phyloP scores from a whole-genome alignment of 2,329 filamentous ascomycete species.

The Colletotrichum sp. region DNA sequence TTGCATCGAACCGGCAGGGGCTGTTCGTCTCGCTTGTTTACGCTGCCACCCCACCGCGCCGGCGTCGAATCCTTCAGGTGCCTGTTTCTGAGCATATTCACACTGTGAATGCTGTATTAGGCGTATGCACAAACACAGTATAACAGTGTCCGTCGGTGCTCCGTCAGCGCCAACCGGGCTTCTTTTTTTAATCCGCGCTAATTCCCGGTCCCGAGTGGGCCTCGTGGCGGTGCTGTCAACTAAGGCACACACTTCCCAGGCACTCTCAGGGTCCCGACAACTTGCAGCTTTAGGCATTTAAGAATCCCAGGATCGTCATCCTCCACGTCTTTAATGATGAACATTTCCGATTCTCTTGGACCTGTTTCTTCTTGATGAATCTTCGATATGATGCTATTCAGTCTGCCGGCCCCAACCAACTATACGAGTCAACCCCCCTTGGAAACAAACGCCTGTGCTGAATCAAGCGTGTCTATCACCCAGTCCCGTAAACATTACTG shows the following conservation, averaged over 20 bases:
- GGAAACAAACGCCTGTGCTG: background rate
- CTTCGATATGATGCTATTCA: background rate
- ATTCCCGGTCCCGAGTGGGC: background rate
- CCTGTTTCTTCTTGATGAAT: background rate
- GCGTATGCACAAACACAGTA: background rate
- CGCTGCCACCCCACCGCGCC: slow-evolving; percentile 4
- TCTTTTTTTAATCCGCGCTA: slow-evolving; percentile 19
- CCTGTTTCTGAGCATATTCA: accelerated
- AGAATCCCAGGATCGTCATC: background rate
- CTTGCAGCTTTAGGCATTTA: background rate
- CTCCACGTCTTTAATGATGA: background rate
- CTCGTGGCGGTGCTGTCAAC: slow-evolving; percentile 10
- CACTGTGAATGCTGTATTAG: background rate
- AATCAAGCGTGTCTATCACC: background rate
- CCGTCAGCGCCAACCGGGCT: slow-evolving; percentile 2
- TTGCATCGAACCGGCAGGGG: background rate
- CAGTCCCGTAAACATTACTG: background rate
- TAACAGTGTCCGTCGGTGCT: background rate
- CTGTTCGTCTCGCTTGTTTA: slow-evolving; percentile 2
- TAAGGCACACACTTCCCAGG: background rate
- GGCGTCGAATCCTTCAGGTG: background rate
- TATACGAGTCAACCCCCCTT: background rate
- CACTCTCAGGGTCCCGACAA: background rate
- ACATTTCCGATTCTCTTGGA: background rate
- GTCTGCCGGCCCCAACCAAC: background rate